Percentiles rank a stretch among this genome's conserved stretches.
Evolutionary conservation across 192 early-diverging fungal species (phyloP).

Genomic region (Podila horticola): DNA sequence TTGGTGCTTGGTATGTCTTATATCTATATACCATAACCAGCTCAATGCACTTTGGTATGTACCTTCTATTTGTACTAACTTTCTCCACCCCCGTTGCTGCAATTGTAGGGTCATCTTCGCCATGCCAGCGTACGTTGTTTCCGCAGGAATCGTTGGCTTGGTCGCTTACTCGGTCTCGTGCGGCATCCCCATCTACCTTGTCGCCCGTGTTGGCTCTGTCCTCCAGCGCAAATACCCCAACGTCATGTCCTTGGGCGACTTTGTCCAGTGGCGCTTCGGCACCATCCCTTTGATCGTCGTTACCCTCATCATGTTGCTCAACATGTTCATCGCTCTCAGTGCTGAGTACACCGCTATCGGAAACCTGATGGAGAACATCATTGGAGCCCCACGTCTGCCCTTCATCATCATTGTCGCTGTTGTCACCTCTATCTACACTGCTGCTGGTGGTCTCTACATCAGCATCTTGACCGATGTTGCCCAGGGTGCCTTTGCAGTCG

Average conservation of each 20-base stretch:
- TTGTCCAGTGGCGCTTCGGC: conserved; percentile 69
- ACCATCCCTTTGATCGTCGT: conserved; percentile 62
- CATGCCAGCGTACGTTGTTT: conserved; percentile 68
- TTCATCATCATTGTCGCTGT: conserved; percentile 67
- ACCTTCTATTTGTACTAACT: not conserved
- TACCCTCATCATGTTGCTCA: conserved; percentile 63
- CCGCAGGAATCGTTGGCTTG: conserved; percentile 69
- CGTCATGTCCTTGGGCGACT: conserved; percentile 71
- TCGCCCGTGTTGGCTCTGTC: conserved; percentile 66
- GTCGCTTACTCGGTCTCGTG: conserved; percentile 72
- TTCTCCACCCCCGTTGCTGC: not conserved
- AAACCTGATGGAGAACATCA: conserved; percentile 61
- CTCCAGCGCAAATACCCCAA: conserved; percentile 61
- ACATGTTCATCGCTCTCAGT: conserved; percentile 67
- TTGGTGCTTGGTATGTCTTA: conserved; percentile 23
- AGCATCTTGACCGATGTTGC: conserved; percentile 71
- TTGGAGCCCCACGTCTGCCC: conserved; percentile 62
- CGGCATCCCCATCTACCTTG: conserved; percentile 63
- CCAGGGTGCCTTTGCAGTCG: conserved; percentile 62
- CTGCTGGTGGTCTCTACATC: conserved; percentile 70
- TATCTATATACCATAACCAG: too few relatives aligned
- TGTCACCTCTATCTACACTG: conserved; percentile 72
- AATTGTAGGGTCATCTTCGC: conserved; percentile 64
- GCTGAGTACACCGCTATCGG: conserved; percentile 73
- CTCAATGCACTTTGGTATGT: not conserved